A percentile compares a stretch with the other conserved stretches of the same genome.
Evolutionary conservation across 1,284 basidiomycete species (phyloP).

Genomic region (Bjerkandera adusta): DNA sequence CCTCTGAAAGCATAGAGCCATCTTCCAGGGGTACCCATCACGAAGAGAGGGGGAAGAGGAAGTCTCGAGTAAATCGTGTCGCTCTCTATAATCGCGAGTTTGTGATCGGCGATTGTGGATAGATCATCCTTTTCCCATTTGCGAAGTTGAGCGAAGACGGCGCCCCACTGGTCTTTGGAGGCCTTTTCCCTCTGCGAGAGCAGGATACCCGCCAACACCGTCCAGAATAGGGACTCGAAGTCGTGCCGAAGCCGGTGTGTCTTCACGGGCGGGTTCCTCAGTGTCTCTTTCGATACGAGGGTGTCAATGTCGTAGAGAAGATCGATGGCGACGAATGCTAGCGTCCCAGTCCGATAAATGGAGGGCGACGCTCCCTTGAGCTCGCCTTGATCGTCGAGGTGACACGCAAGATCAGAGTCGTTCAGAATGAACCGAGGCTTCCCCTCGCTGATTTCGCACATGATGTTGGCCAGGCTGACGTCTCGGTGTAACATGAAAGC

Average conservation of each 20-base stretch:
- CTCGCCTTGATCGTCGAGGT: neutral
- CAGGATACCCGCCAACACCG: conserved; percentile 1
- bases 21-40: too few species aligned
- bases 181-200: neutral
- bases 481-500: conserved; percentile 14
- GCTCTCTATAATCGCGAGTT: too few species aligned
- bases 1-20: too few species aligned
- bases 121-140: neutral
- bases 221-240: conserved; percentile 4
- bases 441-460: conserved; percentile 9
- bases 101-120: neutral
- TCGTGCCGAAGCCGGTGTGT: conserved; percentile 5
- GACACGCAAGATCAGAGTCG: conserved; percentile 12
- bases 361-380: neutral
- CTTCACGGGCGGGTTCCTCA: neutral
- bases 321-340: conserved; percentile 16
- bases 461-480: conserved; percentile 15
- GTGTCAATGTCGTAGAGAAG: conserved; percentile 4
- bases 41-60: neutral
- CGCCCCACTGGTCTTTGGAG: neutral
- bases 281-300: neutral
- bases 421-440: conserved; percentile 10
- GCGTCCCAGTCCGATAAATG: conserved; percentile 12
- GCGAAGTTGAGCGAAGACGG: neutral
- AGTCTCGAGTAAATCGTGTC: too few species aligned